A percentile compares a stretch with the other conserved stretches of the same genome.
Evolutionary conservation across 2,329 filamentous ascomycete genomes (phyloP).

Genomic region (Neurospora sp.): DNA sequence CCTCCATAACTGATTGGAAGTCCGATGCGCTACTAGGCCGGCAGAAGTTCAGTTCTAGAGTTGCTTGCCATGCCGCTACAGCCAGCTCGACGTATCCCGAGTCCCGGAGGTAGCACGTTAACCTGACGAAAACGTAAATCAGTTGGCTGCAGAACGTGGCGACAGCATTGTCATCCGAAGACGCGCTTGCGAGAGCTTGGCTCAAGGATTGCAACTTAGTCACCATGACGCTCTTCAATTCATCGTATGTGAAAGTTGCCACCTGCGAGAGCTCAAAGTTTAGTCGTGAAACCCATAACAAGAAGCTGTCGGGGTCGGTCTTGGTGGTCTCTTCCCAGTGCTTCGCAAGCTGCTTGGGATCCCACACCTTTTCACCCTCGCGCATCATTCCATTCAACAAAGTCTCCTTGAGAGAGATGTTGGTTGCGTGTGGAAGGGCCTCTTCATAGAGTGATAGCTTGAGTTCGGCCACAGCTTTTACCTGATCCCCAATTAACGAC

Average conservation of each 20-base stretch:
- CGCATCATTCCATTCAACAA: constrained; percentile 61
- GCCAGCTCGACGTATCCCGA: constrained; percentile 71
- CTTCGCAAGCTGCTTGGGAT: constrained; percentile 44
- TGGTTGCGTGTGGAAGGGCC: constrained; percentile 50
- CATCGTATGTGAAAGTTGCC: constrained; percentile 54
- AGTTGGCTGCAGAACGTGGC: constrained; percentile 29
- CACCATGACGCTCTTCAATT: constrained; percentile 37
- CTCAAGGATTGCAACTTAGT: constrained; percentile 6
- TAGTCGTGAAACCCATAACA: constrained; percentile 64
- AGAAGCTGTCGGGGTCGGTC: constrained; percentile 41
- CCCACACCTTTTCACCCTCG: constrained; percentile 69
- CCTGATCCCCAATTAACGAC: constrained; percentile 47
- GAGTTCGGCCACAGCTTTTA: constrained; percentile 62
- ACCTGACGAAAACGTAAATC: constrained; percentile 62
- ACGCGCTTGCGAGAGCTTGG: not conserved
- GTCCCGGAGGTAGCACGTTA: constrained; percentile 66
- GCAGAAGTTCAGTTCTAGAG: constrained; percentile 63
- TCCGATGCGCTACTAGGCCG: constrained; percentile 31
- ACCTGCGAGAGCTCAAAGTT: constrained; percentile 64
- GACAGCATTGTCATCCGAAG: constrained; percentile 1
- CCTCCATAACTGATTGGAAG: constrained; percentile 17
- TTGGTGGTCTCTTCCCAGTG: constrained; percentile 55
- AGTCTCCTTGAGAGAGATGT: constrained; percentile 39
- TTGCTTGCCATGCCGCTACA: constrained; percentile 71
- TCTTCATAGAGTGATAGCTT: constrained; percentile 73